A percentile compares a stretch with the other conserved stretches of the same genome.
Evolutionary conservation across 495 filamentous ascomycete species (phyloP).

Genomic region (Aspergillus homomorphus): DNA sequence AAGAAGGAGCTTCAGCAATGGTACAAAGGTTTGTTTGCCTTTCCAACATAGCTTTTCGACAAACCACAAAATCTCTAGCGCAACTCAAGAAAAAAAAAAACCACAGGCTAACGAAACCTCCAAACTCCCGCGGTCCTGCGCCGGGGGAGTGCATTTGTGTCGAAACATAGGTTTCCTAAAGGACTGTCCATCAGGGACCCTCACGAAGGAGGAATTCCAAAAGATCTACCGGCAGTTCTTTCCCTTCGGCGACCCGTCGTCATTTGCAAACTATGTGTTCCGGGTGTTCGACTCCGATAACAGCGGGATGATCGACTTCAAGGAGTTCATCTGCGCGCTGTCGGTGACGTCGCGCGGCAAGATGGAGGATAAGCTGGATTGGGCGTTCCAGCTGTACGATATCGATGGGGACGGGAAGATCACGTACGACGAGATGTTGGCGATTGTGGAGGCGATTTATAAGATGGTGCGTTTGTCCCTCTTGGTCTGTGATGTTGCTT

Average conservation of each 20-base stretch:
- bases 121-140: no score
- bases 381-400: slow-evolving; percentile 99
- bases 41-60: neutral
- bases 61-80: neutral
- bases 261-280: slow-evolving; percentile 98
- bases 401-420: slow-evolving; percentile 99
- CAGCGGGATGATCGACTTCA: slow-evolving; percentile 97
- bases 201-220: slow-evolving; percentile 97
- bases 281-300: slow-evolving; percentile 98
- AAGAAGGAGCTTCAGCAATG: slow-evolving; percentile 99
- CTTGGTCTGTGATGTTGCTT: neutral
- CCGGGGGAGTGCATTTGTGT: no score
- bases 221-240: slow-evolving; percentile 99
- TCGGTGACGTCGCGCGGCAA: slow-evolving; percentile 95
- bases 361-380: slow-evolving; percentile 99
- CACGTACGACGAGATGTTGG: slow-evolving; percentile 97
- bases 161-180: slow-evolving; percentile 79
- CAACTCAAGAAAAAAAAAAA: no score
- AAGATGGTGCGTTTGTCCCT: slow-evolving; percentile 74
- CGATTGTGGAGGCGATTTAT: slow-evolving; percentile 98
- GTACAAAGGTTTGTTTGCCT: slow-evolving; percentile 78
- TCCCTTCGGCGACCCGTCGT: slow-evolving; percentile 93
- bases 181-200: slow-evolving; percentile 93
- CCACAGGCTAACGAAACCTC: no score
- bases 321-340: slow-evolving; percentile 98